Base-by-base conservation (phyloP, 176 grass and related monocot species). In the Guadua angustifolia region DNA sequence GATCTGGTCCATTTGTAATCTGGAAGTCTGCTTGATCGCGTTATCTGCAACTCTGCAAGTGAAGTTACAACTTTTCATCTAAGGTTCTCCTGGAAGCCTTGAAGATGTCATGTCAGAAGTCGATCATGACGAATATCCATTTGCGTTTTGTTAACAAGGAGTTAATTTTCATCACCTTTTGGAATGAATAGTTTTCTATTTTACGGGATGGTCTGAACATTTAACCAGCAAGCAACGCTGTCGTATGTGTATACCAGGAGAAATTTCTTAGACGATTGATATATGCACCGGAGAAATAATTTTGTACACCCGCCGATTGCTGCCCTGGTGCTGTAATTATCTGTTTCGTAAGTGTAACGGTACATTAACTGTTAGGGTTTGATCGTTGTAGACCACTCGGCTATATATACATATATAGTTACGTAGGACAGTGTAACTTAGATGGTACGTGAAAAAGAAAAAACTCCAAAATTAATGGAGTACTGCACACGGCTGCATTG, bases 51-150 rank as follows among this genome's bases (percentile, higher is more conserved):
- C 38, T 52, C 47, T 39, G 14, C 6, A 47, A 78, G 58, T 64
- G 44, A 79, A 50, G 44, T 8, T 35, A 56, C 53, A 69, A 46
- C 24, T 60, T 60, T 46, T 43, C 66, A 64, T 59, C 14, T 21
- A 57, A 47, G 16, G 72, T 61, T 77, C 16, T 43, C 19, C 8
- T 70, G 57, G 51, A 71, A 82, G 50, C n/a, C 49, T 69, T 43
- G 79, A 70, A 57, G 65, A 69, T 59, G 51, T 21, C 26, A 12
- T 5, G 13, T 47, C 17, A 2, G 40, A 72, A 61, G 39, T 15
- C 6, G 67, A 22, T 25, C 40, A 10, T 38, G 26, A 21, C 3
- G 29, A 76, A 6, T 57, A 38, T 7, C 13, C n/a, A 24, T 22
- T 7, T 35, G 35, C 29, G n/a, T 73, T 74, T 36, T 26, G 14